Base-by-base conservation (phyloP, 164 flowering plant genomes). In the Taxillus chinensis region DNA sequence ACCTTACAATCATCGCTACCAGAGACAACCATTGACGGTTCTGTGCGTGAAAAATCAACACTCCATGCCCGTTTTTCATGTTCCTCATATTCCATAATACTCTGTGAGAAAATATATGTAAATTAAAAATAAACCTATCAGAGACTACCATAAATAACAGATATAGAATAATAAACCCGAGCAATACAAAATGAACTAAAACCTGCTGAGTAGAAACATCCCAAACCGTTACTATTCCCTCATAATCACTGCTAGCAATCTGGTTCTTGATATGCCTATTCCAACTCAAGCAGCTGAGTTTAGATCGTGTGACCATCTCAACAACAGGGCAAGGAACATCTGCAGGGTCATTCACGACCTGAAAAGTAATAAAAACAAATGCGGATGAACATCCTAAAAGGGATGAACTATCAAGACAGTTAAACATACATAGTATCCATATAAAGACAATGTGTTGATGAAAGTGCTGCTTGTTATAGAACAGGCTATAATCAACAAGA, bases 21-120 rank as follows among this genome's bases (percentile, higher is more conserved):
- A 67, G 98, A 92, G 51, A 92, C 90, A 62, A 92, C 92, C 89
- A 82, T 84, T 40, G 91, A 81, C 3, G 97, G 96, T 43, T 92
- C 97, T 52, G 93, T 88, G 48, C 78, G 82, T 40, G 97, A 95
- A 78, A 90, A 95, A 78, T 95, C 99, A 77, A 91, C 93, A 85
- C 97, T 91, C 99, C 99, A 91, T 43, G 96, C 99, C 59, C 99
- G 79, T 74, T 91, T 95, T 73, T 95, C 99, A 72, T 95, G 99
- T 75, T 95, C 99, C 73, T 95, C 97, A 70, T 89, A 95, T 70
- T 91, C 97, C 93, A 89, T 89, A 53, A 91, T 77, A 82, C 97
- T 89, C 99, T 95, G 57, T 27, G 27, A 27, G 27, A 27, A 27
- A 2, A 27, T 27, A 27, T 27, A 27, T 27, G 27, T 27, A 27